Evolutionary conservation across 192 early-diverging fungal species (phyloP), one percentile per base, ranked within the genome.

Genomic region (Dissophora ornata): DNA sequence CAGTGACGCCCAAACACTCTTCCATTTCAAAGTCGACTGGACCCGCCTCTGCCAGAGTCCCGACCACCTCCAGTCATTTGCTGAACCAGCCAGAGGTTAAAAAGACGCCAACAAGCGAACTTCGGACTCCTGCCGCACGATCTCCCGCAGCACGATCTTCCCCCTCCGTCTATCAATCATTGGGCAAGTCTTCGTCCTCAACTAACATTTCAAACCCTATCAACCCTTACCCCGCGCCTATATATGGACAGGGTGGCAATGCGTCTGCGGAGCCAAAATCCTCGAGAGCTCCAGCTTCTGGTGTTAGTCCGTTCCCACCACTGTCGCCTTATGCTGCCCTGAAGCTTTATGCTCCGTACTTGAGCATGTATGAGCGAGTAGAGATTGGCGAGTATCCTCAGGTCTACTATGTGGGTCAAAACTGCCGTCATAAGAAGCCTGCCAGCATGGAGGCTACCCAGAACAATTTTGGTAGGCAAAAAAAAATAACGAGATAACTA

Each of bases 351-450:
- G 88, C 87, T 2, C 88, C 87, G 21, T 85, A 90, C 63, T 81
- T 99, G 51, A 96, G 93, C 9, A 73, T 84, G 16, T 95, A 92
- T 57, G 97, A 99, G 82, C 91, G 93, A 51, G 83, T 82, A 0
- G 97, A 99, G 75, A 95, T 99, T 36, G 65, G 90, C 15, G 89
- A 89, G 18, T 97, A 84, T 50, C 85, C 86, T 16, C 87, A 94
- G 44, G 85, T 99, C 18, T 97, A 96, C 78, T 99, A 94, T 69
- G 88, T 95, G 55, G 97, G 96, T 30, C 88, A 88, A 25, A 83
- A 94, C 54, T 82, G 88, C 9, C 64, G 85, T 19, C 57, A 63
- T n/a, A 90, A 90, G 56, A 78, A 85, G 9, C 82, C 81, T 24
- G 84, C 89, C 2, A 83, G 87, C 40, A 74, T 88, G 42, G 88